phyloP scores from a whole-genome alignment of 495 filamentous ascomycete genomes.

The Trichoderma reesei region DNA sequence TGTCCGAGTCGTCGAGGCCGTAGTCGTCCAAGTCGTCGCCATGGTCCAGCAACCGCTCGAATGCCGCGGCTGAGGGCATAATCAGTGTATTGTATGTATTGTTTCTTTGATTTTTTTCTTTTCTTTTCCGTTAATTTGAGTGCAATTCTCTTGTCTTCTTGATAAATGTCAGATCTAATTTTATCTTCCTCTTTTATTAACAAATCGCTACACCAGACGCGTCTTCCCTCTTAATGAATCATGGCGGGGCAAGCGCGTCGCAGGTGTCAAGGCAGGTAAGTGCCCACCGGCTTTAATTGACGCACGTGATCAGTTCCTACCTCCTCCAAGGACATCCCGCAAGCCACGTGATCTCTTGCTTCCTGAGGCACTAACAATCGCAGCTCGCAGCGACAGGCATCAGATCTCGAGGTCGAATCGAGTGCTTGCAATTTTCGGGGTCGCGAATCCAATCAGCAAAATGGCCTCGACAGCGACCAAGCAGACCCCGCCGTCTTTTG shows the following conservation, averaged over 20 bases:
- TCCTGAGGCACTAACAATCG: constrained; percentile 6
- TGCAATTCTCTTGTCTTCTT: not conserved
- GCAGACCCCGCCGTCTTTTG: constrained; percentile 47
- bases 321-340: too few relatives aligned
- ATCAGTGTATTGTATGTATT: constrained; percentile 6
- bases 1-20: constrained; percentile 45
- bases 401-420: not conserved
- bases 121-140: not conserved
- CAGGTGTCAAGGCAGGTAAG: not conserved
- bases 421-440: constrained; percentile 1
- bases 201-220: not conserved
- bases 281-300: not conserved
- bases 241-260: constrained; percentile 12
- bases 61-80: not conserved
- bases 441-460: not conserved
- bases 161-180: not conserved
- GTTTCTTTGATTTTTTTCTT: not conserved
- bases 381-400: constrained; percentile 3
- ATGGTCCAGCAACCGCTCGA: constrained; percentile 9
- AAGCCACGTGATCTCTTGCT: not conserved
- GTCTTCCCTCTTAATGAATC: not conserved
- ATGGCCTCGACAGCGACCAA: constrained; percentile 46
- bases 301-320: not conserved
- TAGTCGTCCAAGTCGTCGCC: constrained; percentile 62
- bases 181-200: not conserved